Percentiles rank a stretch among this genome's conserved stretches.
Conservation (phyloP, 2,329 filamentous ascomycete genomes). For the Plectosphaerella sp. region DNA sequence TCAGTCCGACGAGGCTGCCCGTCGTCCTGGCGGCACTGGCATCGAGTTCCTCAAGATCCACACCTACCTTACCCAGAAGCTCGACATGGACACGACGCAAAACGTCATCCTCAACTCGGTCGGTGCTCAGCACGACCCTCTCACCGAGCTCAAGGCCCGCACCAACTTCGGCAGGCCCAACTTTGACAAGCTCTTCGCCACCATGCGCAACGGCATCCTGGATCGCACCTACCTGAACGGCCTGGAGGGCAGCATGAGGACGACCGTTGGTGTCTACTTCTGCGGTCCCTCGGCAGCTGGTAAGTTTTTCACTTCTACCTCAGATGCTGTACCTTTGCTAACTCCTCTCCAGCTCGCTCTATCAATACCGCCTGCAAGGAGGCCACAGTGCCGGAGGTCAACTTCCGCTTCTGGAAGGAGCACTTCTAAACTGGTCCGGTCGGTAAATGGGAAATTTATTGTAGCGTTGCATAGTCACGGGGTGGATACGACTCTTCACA, state of each 20-base stretch:
- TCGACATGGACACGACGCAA: constrained; percentile 87
- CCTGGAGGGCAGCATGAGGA: constrained; percentile 69
- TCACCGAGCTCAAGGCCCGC: constrained; percentile 83
- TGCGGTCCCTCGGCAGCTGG: constrained; percentile 77
- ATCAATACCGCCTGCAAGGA: constrained; percentile 78
- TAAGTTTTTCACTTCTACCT: constrained; percentile 28
- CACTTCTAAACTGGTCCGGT: constrained; percentile 54
- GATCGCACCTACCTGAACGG: constrained; percentile 82
- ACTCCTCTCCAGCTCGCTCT: constrained; percentile 59
- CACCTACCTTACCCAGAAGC: constrained; percentile 91
- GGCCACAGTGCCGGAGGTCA: constrained; percentile 71
- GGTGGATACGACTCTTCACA: too few species aligned
- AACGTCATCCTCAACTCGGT: constrained; percentile 98
- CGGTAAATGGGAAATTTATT: not conserved
- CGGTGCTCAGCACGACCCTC: constrained; percentile 78
- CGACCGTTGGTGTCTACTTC: constrained; percentile 95
- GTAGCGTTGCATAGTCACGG: not conserved
- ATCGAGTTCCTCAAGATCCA: constrained; percentile 94
- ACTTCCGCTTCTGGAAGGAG: constrained; percentile 99
- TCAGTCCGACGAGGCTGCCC: constrained; percentile 70
- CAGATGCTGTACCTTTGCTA: constrained; percentile 18
- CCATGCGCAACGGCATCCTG: constrained; percentile 83
- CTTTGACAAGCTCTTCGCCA: constrained; percentile 73
- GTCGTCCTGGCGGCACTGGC: constrained; percentile 61
- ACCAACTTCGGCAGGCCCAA: constrained; percentile 96